These are phyloP conservation scores for Lactarius sanguifluus DNA, from an alignment of 768 basidiomycete species.

Conservation along the genomic window DNA sequence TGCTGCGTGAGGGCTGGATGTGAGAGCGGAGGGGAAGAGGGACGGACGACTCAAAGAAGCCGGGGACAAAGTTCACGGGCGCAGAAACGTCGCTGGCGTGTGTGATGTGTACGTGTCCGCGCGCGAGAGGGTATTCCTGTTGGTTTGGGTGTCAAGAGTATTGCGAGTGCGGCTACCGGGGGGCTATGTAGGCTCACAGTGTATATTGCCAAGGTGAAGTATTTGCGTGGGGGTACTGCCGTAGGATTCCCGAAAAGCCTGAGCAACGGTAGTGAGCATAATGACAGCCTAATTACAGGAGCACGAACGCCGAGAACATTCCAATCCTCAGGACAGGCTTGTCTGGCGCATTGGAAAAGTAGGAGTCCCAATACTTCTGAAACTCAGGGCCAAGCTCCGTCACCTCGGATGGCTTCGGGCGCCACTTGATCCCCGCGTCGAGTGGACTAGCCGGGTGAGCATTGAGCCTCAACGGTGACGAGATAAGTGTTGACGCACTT, in stretches of 20 bases:
- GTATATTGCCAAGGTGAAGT: conserved; percentile 25
- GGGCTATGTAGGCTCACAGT: neutral
- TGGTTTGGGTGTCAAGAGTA: too few species aligned
- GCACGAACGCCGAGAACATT: conserved; percentile 43
- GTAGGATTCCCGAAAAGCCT: conserved; percentile 27
- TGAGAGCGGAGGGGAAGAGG: conserved; percentile 41
- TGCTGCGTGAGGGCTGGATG: conserved; percentile 34
- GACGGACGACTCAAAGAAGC: conserved; percentile 45
- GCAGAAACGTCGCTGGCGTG: conserved; percentile 26
- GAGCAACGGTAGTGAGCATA: neutral
- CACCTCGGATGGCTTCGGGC: conserved; percentile 52
- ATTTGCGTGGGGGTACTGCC: conserved; percentile 18
- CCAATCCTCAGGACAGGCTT: conserved; percentile 53
- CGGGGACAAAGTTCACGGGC: conserved; percentile 29
- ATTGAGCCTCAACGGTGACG: neutral
- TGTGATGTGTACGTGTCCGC: conserved; percentile 30
- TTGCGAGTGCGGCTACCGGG: too few species aligned
- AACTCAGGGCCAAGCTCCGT: conserved; percentile 50
- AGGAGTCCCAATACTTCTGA: conserved; percentile 47
- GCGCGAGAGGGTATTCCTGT: conserved; percentile 27
- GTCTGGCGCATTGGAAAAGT: conserved; percentile 52
- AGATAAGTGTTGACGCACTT: too few species aligned
- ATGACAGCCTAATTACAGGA: neutral
- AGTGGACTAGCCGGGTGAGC: conserved; percentile 25
- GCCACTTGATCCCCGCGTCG: conserved; percentile 56